Evolutionary conservation across 2,329 filamentous ascomycete species (phyloP), one percentile per base, ranked within the genome.

Genomic region (Microdochium bolleyi): DNA sequence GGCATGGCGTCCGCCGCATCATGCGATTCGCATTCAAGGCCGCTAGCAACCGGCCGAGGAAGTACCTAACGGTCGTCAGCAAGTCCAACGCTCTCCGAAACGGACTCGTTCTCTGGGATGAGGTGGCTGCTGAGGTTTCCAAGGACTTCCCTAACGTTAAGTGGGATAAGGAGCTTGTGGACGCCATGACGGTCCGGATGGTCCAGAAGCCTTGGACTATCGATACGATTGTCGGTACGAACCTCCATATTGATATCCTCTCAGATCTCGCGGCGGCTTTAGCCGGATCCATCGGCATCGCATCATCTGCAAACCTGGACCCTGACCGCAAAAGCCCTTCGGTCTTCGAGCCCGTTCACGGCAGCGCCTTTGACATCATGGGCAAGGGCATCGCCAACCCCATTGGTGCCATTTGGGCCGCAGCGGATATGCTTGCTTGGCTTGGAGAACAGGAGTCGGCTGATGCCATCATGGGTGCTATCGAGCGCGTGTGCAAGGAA

Each of bases 201-300:
- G 79, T 83, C 1, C 64, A 83, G 34, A 77, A 83, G 61, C 82
- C 82, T 0, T 71, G 80, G 60, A 74, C 70, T 1, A 60, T 85
- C 14, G 82, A 85, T 58, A 85, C 82, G 0, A 81, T 85, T 55
- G 82, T 85, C 22, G 82, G 80, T 1, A 83, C 79, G 3, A 85
- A 85, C 57, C 61, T 85, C 24, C 73, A 76, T 55, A 83, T 82
- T 4, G 84, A 88, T 56, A 87, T 88, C 50, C 75, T 89, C 3
- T 87, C 58, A 0, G 85, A 89, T 60, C 72, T 89, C 19, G 86
- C 85, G 4, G 85, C 86, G 14, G 83, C 84, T 0, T 70, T 88
- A 7, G 85, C 85, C 2, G 85, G 85, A 0, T 84, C 79, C 2
- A 88, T 89, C 55, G 85, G 86, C 9, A 88, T 89, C 54, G 85